Conservation (phyloP, 2,329 filamentous ascomycete genomes). For the Amesomyces nigricolor region DNA sequence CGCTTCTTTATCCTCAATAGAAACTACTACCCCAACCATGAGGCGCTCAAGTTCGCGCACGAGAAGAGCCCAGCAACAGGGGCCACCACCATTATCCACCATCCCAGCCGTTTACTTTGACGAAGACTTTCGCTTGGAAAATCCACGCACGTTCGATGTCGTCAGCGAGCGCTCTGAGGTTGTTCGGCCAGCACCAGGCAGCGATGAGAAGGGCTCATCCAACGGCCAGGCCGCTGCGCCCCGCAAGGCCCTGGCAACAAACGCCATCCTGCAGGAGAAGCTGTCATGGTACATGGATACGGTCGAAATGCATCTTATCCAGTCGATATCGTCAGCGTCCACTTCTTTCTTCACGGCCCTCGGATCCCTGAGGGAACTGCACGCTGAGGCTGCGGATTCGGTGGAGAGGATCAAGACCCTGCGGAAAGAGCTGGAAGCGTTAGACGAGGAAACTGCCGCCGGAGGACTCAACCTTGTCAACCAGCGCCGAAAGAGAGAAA, state of each 20-base stretch:
- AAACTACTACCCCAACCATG: slow-evolving; percentile 36
- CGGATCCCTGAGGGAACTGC: slow-evolving; percentile 82
- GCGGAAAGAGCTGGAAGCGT: slow-evolving; percentile 68
- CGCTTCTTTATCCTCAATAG: slow-evolving; percentile 46
- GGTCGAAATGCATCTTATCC: slow-evolving; percentile 93
- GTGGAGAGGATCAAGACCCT: slow-evolving; percentile 79
- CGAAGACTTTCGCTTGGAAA: slow-evolving; percentile 89
- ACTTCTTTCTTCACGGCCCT: slow-evolving; percentile 94
- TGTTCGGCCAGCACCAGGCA: slow-evolving; percentile 61
- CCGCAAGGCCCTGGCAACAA: slow-evolving; percentile 85
- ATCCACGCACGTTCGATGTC: slow-evolving; percentile 91
- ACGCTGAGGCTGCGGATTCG: slow-evolving; percentile 87
- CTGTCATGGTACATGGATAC: slow-evolving; percentile 99
- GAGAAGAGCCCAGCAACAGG: slow-evolving; percentile 57
- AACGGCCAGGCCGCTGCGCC: slow-evolving; percentile 57
- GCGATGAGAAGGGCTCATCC: slow-evolving; percentile 48
- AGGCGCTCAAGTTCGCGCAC: slow-evolving; percentile 45
- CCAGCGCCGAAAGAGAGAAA: slow-evolving; percentile 74
- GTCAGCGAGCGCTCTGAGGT: slow-evolving; percentile 95
- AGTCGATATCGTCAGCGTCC: slow-evolving; percentile 91
- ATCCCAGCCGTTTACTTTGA: slow-evolving; percentile 94
- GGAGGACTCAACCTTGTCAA: slow-evolving; percentile 81
- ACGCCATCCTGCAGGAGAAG: slow-evolving; percentile 96
- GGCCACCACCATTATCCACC: slow-evolving; percentile 79
- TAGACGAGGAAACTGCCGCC: slow-evolving; percentile 83